Percentiles rank a stretch among this genome's conserved stretches.
Evolutionary conservation across 1,284 basidiomycete species (phyloP).

Genomic region (Cryptococcus sp.): DNA sequence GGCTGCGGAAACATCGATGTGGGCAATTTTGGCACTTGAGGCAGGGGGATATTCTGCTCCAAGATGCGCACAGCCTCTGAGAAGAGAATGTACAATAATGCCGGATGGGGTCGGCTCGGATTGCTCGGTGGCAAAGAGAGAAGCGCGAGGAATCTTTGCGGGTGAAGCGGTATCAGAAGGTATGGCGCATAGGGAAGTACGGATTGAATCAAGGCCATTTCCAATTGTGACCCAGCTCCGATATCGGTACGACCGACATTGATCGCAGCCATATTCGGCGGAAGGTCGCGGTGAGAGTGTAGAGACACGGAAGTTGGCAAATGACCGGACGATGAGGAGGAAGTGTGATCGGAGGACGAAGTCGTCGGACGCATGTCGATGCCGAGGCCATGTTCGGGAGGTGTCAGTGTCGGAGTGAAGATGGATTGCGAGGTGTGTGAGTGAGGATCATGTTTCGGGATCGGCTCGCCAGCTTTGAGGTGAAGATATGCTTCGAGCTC

Average conservation of each 20-base stretch:
- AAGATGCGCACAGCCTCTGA: constrained; percentile 34
- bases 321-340: background rate
- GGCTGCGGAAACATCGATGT: constrained; percentile 16
- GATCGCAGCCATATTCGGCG: constrained; percentile 4
- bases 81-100: constrained; percentile 41
- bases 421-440: background rate
- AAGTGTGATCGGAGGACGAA: background rate
- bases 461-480: constrained; percentile 15
- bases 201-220: constrained; percentile 28
- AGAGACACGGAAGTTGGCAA: background rate
- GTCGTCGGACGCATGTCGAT: constrained; percentile 5
- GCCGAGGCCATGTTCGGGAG: background rate
- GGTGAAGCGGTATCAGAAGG: constrained; percentile 36
- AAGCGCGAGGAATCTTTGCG: constrained; percentile 33
- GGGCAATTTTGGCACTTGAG: constrained; percentile 17
- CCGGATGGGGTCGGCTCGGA: constrained; percentile 35
- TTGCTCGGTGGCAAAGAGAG: constrained; percentile 22
- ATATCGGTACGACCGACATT: constrained; percentile 20
- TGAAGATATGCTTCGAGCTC: constrained; percentile 30
- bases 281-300: constrained; percentile 11
- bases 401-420: background rate
- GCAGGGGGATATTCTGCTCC: constrained; percentile 18
- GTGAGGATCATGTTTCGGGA: background rate
- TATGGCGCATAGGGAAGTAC: constrained; percentile 36
- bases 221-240: constrained; percentile 27